Percentiles rank a stretch among this genome's conserved stretches.
Conservation (phyloP, 805 yeast genomes). For the Lachancea sp. region DNA sequence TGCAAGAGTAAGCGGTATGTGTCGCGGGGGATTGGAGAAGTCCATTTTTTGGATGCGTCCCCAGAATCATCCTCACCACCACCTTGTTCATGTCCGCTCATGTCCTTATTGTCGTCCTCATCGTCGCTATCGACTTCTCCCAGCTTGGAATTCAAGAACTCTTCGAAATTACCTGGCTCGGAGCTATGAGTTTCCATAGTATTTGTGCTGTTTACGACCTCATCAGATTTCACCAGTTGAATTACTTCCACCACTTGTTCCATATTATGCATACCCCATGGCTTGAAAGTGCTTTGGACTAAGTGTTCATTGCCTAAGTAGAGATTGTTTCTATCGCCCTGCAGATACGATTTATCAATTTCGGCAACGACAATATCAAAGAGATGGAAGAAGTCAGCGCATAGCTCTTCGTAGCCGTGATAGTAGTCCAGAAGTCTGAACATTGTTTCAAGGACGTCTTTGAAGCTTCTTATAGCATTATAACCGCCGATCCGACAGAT, state of each 20-base stretch:
- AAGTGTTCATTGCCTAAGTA: conserved; percentile 16
- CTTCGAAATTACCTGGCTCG: conserved; percentile 24
- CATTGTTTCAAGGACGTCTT: conserved; percentile 67
- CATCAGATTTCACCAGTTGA: conserved; percentile 32
- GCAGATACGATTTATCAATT: conserved; percentile 36
- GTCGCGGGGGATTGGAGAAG: conserved; percentile 55
- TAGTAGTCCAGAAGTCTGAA: conserved; percentile 75
- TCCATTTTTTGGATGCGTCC: conserved; percentile 46
- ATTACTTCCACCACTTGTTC: conserved; percentile 42
- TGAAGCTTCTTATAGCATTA: conserved; percentile 54
- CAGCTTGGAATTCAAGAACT: conserved; percentile 33
- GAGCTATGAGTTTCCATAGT: neutral
- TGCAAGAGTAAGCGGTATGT: conserved; percentile 54
- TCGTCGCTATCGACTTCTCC: conserved; percentile 36
- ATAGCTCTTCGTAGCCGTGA: conserved; percentile 71
- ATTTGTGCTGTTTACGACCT: conserved; percentile 24
- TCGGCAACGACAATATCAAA: conserved; percentile 56
- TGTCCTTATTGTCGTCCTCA: conserved; percentile 18
- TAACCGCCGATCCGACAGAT: conserved; percentile 67
- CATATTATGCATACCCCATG: conserved; percentile 53
- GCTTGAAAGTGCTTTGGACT: conserved; percentile 35
- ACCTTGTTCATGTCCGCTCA: conserved; percentile 6
- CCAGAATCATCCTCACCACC: conserved; percentile 4
- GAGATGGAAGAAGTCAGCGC: conserved; percentile 66
- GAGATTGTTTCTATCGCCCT: conserved; percentile 20